phyloP scores from a whole-genome alignment of 371 early-diverging fungal genomes.

The Sporodiniella umbellata region DNA sequence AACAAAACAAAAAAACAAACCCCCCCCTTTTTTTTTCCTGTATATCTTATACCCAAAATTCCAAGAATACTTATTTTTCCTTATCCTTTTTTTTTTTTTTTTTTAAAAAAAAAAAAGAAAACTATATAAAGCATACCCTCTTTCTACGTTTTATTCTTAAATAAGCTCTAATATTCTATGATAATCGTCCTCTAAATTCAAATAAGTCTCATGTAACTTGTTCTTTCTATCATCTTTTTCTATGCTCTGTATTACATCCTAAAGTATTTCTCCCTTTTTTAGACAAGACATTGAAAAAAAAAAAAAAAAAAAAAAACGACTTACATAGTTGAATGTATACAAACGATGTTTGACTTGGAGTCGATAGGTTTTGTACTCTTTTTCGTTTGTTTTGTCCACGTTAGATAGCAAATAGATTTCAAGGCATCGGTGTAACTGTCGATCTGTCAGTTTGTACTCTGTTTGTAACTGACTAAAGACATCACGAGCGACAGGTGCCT shows the following conservation, averaged over 20 bases:
- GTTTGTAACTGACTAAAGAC: slow-evolving; percentile 41
- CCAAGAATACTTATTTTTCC: too few relatives aligned
- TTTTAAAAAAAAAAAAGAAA: too few relatives aligned
- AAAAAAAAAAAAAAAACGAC: slow-evolving; percentile 3
- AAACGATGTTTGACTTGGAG: slow-evolving; percentile 82
- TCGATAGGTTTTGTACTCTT: slow-evolving; percentile 57
- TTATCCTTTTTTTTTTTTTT: too few relatives aligned
- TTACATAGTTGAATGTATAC: slow-evolving; percentile 72
- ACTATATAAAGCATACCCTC: neutral
- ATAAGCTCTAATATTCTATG: slow-evolving; percentile 58
- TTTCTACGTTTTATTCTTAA: slow-evolving; percentile 4
- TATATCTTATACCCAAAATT: neutral
- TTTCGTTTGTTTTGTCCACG: slow-evolving; percentile 51
- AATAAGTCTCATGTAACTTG: slow-evolving; percentile 74
- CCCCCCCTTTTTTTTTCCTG: neutral
- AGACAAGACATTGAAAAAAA: too few relatives aligned
- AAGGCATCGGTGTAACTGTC: slow-evolving; percentile 75
- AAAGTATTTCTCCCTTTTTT: too few relatives aligned
- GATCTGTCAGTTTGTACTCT: slow-evolving; percentile 62
- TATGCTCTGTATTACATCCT: slow-evolving; percentile 65
- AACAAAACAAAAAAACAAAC: too few relatives aligned
- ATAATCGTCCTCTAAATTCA: slow-evolving; percentile 76
- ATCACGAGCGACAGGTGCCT: slow-evolving; percentile 53
- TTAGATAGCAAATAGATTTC: slow-evolving; percentile 71
- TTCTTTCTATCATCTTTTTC: slow-evolving; percentile 63